These are phyloP conservation scores for Salix arbutifolia DNA, from an alignment of 345 rosid species.

Conservation along the genomic window DNA sequence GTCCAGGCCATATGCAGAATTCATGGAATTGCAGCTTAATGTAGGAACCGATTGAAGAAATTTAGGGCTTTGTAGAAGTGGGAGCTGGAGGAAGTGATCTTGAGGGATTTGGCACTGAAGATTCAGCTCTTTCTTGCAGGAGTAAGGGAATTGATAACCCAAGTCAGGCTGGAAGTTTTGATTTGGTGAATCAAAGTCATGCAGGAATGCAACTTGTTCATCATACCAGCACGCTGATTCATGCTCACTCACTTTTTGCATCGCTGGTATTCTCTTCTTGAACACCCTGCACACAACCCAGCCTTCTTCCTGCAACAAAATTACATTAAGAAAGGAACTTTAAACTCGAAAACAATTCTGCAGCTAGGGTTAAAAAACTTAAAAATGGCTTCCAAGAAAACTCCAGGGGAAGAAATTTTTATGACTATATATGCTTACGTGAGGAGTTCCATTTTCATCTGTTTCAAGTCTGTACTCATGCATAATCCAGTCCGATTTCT, in stretches of 20 bases:
- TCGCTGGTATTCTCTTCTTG: constrained; percentile 68
- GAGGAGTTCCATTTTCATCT: constrained; percentile 74
- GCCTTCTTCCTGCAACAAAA: constrained; percentile 58
- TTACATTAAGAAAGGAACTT: neutral
- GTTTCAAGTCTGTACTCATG: constrained; percentile 53
- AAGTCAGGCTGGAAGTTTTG: constrained; percentile 42
- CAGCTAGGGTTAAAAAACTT: neutral
- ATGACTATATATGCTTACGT: constrained; percentile 42
- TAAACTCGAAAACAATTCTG: neutral
- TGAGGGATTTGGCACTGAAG: constrained; percentile 46
- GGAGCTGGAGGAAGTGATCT: constrained; percentile 65
- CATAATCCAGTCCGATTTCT: constrained; percentile 42
- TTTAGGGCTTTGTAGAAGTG: constrained; percentile 73
- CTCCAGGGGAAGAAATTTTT: neutral
- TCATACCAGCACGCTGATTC: constrained; percentile 76
- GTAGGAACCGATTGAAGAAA: constrained; percentile 43
- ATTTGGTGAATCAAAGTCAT: constrained; percentile 61
- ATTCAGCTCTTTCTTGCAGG: constrained; percentile 77
- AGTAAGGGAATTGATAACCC: constrained; percentile 41
- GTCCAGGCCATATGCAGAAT: constrained; percentile 34
- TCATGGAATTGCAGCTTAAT: constrained; percentile 38
- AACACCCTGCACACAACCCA: constrained; percentile 97
- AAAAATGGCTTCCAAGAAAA: neutral
- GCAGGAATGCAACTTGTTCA: constrained; percentile 66
- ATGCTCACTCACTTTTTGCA: constrained; percentile 44